Conservation (phyloP, 139 green algal species). For the Chlorella sp. region DNA sequence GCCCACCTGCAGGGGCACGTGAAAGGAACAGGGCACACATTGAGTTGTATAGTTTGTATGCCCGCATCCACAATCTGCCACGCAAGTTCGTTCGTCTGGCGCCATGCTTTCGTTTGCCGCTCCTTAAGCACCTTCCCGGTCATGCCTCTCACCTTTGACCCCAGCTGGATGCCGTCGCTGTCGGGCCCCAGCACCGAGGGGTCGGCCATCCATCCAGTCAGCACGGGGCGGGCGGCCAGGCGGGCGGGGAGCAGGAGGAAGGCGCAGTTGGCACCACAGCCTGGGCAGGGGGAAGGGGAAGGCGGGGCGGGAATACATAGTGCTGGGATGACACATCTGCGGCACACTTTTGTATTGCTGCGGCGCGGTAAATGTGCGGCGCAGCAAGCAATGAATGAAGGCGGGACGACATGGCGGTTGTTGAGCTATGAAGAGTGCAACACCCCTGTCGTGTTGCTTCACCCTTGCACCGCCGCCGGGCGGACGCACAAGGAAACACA, state of each 20-base stretch:
- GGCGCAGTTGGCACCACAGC: constrained; percentile 40
- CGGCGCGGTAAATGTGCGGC: no score
- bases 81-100: no score
- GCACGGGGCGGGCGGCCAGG: constrained; percentile 1
- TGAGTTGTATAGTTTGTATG: no score
- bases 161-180: constrained; percentile 13
- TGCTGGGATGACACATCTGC: no score
- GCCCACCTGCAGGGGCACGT: background rate
- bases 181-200: constrained; percentile 8
- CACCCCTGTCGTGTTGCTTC: no score
- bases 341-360: background rate
- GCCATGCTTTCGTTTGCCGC: background rate
- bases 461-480: no score
- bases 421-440: no score
- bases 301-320: background rate
- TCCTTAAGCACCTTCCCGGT: background rate
- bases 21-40: no score
- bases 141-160: background rate
- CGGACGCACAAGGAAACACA: no score
- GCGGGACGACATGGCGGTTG: no score
- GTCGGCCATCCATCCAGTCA: constrained; percentile 46
- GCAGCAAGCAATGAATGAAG: no score
- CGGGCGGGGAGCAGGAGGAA: constrained; percentile 27
- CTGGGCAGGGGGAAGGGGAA: background rate
- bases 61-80: no score